Evolutionary conservation across 106 monocot species (phyloP), one percentile per base, ranked within the genome.

Genomic region (Narthecium ossifragum): DNA sequence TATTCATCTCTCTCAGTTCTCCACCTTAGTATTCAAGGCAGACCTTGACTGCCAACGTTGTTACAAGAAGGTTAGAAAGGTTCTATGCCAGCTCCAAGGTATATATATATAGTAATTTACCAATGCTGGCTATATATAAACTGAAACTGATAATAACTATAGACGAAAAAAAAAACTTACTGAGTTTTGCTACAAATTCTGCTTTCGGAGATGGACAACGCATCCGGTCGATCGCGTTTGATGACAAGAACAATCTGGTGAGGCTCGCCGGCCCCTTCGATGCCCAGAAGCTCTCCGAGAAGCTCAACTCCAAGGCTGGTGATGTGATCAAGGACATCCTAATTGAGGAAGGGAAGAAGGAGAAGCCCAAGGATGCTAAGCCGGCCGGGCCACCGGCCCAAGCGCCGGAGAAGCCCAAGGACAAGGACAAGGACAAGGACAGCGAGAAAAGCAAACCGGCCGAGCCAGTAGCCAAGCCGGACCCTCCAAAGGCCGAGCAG

Each of bases 201-300:
- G 6, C 31, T 8, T 32, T 17, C n/a, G 6, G 18, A 85, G 85
- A 70, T 0, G 58, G 55, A 64, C 70, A 73, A 68, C 60, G 71
- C 45, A 77, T 85, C 43, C 31, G 45, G 20, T 34, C 60, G 4
- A 70, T 69, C 48, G 54, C 23, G 23, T 85, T 55, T 31, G 80
- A 81, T 18, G 77, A 74, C 45, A 78, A 77, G 73, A 85, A 56
- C 47, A 80, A 80, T 47, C 70, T 61, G 6, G 85, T 85, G 31
- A 74, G 66, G 5, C 41, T 85, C 17, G 74, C 85, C 2, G 85
- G 85, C 12, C 77, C 73, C 0, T 81, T 85, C 39, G 73, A 78
- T 49, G 77, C 85, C 34, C 37, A 77, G 1, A 54, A 23, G 24
- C 33, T 85, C 3, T 59, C 31, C 21, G 63, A 57, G 38, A 85